Evolutionary conservation across 2,329 filamentous ascomycete species (phyloP).

Genomic region (Fusarium sp.): DNA sequence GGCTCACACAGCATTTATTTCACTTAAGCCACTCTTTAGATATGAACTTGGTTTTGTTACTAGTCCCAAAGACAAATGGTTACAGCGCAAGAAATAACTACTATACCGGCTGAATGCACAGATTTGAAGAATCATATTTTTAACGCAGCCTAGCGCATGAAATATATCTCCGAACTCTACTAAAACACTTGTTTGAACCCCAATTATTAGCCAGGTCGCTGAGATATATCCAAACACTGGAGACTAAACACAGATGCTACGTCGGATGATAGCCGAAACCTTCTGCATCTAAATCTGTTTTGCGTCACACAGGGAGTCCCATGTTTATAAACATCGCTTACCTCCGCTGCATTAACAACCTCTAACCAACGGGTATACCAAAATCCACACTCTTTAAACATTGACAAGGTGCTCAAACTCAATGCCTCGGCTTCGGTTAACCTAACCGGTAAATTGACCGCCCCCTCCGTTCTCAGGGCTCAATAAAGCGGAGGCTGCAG

Average conservation of each 20-base stretch:
- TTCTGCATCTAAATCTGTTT: background rate
- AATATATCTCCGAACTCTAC: fast-evolving
- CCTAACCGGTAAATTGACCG: background rate
- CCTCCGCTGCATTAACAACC: background rate
- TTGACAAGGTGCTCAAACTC: background rate
- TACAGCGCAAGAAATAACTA: no score
- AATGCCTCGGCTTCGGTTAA: slow-evolving; percentile 3
- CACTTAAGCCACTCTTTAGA: no score
- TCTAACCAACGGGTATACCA: background rate
- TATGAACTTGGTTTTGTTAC: no score
- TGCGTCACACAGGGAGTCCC: background rate
- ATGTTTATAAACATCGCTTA: background rate
- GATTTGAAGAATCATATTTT: no score
- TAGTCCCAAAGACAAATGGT: no score
- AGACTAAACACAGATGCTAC: background rate
- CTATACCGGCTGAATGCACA: no score
- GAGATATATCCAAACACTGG: background rate
- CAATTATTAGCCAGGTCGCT: background rate
- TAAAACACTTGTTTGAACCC: background rate
- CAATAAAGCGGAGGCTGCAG: background rate
- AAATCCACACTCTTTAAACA: background rate
- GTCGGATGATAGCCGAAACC: background rate
- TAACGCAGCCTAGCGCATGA: background rate
- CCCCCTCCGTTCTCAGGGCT: background rate
- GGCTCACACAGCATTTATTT: no score